Base-by-base conservation (phyloP, 345 rosid species). In the Angophora floribunda region DNA sequence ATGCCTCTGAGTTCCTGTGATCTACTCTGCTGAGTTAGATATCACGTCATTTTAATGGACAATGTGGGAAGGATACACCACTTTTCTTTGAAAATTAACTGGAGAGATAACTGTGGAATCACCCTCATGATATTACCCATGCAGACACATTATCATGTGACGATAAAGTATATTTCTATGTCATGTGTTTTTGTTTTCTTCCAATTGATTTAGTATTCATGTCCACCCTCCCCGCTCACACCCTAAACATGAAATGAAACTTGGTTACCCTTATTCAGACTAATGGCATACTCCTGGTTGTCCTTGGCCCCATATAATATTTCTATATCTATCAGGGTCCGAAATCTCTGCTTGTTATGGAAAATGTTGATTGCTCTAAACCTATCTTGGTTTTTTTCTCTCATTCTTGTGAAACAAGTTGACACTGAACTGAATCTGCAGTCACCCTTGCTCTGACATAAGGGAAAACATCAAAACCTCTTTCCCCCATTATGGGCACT, bases 401-500 rank as follows among this genome's bases (percentile, higher is more conserved):
- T 88, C 88, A 14, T 87, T 70, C 85, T 80, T 86, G 30, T 88
- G 84, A 75, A 75, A 75, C 49, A 75, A 75, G 49, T 49, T 75
- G 49, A 75, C 87, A 24, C 44, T 36, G 28, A 52, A 22, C 84
- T 85, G 91, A 92, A 93, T 92, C 90, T 88, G 92, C 90, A 91
- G 92, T 89, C 86, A 88, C 88, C 89, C 91, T 65, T 89, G 88
- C 87, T 91, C 85, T 28, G 89, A 93, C 41, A 87, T 89, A 86
- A 93, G 89, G 89, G 89, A 59, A 89, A 87, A 61, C 32, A 91
- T 95, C 30, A 92, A 95, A 88, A 88, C 93, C 55, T 93, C 99
- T 86, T 93, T 93, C 85, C 97, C 93, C 65, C 98, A 95, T 90
- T 95, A 96, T 87, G 98, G 98, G 22, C 99, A 96, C 89, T 94